Conservation (phyloP, 768 basidiomycete genomes). For the Mycena vulgaris region DNA sequence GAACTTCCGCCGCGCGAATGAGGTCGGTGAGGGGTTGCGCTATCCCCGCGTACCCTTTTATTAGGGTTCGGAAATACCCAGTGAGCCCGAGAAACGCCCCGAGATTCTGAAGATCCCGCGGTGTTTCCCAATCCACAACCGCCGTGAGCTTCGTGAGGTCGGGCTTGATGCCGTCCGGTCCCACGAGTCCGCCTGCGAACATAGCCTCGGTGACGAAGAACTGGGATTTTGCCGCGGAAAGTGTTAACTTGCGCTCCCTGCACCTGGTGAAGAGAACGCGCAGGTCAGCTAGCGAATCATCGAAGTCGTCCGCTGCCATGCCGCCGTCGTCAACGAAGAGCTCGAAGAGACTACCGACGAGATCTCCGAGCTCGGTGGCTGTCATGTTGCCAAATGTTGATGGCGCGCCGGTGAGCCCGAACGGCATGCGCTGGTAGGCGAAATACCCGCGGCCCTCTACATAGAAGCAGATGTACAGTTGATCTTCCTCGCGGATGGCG, state of each 20-base stretch:
- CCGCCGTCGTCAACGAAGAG: slow-evolving; percentile 34
- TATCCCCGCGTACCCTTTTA: too few relatives aligned
- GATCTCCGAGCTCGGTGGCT: slow-evolving; percentile 42
- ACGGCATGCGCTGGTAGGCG: slow-evolving; percentile 53
- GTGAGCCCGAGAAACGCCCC: slow-evolving; percentile 29
- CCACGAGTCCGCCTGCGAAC: slow-evolving; percentile 53
- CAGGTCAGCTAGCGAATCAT: slow-evolving; percentile 9
- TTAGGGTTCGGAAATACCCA: slow-evolving; percentile 44
- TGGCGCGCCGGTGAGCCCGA: slow-evolving; percentile 58
- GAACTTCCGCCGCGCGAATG: too few relatives aligned
- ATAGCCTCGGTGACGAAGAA: slow-evolving; percentile 53
- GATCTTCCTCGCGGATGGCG: slow-evolving; percentile 38
- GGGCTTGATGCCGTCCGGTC: slow-evolving; percentile 50
- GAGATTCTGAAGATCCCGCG: slow-evolving; percentile 27
- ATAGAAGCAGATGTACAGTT: slow-evolving; percentile 54
- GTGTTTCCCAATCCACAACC: slow-evolving; percentile 51
- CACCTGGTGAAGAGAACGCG: slow-evolving; percentile 41
- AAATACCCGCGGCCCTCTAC: slow-evolving; percentile 56
- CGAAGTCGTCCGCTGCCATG: slow-evolving; percentile 32
- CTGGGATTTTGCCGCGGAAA: slow-evolving; percentile 32
- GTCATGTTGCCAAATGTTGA: slow-evolving; percentile 52
- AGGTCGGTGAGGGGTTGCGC: too few relatives aligned
- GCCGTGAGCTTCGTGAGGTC: slow-evolving; percentile 55
- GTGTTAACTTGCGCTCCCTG: slow-evolving; percentile 30
- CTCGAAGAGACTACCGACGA: slow-evolving; percentile 36